These are phyloP conservation scores for Anthracocystis walkeri DNA, from an alignment of 1,284 basidiomycete species.

Conservation along the genomic window DNA sequence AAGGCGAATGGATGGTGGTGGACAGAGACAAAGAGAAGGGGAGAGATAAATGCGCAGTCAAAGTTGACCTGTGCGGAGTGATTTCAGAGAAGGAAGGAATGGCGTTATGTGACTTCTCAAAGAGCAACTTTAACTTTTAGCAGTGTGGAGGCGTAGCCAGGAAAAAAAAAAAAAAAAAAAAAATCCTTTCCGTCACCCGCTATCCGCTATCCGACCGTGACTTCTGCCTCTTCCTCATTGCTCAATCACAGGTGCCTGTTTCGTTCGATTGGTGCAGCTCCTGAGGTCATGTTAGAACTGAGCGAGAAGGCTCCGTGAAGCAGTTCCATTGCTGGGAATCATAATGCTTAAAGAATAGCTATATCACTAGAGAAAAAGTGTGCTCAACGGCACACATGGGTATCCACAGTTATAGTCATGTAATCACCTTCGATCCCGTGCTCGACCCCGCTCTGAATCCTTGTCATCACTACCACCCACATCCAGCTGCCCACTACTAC, in stretches of 20 bases:
- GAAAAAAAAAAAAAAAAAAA: background rate
- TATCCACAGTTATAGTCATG: background rate
- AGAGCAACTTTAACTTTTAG: background rate
- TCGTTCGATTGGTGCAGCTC: too few species aligned
- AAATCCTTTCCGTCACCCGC: conserved; percentile 15
- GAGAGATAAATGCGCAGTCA: background rate
- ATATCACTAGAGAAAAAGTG: background rate
- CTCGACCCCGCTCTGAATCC: conserved; percentile 26
- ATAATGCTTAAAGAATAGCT: background rate
- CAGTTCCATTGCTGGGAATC: background rate
- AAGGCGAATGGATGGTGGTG: background rate
- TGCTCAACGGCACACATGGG: background rate
- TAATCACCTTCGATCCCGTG: conserved; percentile 31
- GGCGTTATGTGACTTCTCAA: conserved; percentile 2
- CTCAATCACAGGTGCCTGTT: too few species aligned
- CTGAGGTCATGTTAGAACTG: too few species aligned
- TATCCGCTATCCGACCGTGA: conserved; percentile 7
- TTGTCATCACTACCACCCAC: conserved; percentile 1
- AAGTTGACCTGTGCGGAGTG: background rate
- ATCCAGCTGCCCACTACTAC: too few species aligned
- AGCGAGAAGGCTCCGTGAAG: too few species aligned
- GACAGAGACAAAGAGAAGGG: background rate
- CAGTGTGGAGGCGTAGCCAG: conserved; percentile 13
- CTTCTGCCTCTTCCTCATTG: background rate
- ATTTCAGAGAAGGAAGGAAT: background rate